Conservation (phyloP, 345 rosid genomes). For the Gossypium bickii region DNA sequence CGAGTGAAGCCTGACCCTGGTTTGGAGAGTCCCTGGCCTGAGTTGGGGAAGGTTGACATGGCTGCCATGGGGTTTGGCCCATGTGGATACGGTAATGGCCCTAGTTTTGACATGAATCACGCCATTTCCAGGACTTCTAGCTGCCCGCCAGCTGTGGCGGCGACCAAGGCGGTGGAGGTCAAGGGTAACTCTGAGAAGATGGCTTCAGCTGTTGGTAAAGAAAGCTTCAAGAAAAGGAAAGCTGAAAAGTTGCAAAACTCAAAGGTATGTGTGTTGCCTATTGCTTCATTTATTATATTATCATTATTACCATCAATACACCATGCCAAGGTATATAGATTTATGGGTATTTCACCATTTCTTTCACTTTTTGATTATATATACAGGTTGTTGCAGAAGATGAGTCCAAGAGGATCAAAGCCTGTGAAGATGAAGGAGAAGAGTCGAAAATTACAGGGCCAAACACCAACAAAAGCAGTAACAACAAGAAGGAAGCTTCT, state of each 20-base stretch:
- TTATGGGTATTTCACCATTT: no score
- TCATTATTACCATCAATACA: neutral
- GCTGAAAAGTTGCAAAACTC: conserved; percentile 30
- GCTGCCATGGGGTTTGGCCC: conserved; percentile 20
- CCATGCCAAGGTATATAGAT: no score
- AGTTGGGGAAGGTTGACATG: conserved; percentile 23
- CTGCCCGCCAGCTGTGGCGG: conserved; percentile 36
- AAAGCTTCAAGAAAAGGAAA: conserved; percentile 67
- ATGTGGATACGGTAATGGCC: conserved; percentile 33
- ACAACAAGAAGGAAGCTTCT: conserved; percentile 41
- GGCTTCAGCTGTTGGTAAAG: conserved; percentile 29
- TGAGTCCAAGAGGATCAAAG: conserved; percentile 35
- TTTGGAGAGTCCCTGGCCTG: conserved; percentile 36
- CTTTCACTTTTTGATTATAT: conserved; percentile 9
- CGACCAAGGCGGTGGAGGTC: conserved; percentile 15
- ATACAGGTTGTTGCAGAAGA: conserved; percentile 41
- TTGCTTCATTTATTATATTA: neutral
- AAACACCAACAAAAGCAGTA: conserved; percentile 35
- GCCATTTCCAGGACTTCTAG: conserved; percentile 38
- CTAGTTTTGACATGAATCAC: conserved; percentile 30
- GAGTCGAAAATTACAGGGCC: conserved; percentile 57
- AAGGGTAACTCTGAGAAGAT: conserved; percentile 29
- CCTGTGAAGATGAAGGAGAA: conserved; percentile 42
- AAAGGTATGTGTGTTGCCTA: conserved; percentile 26
- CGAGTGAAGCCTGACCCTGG: conserved; percentile 46